Percentiles rank a stretch among this genome's conserved stretches.
phyloP scores from a whole-genome alignment of 164 flowering plant species.

The Chimonanthus salicifolius region DNA sequence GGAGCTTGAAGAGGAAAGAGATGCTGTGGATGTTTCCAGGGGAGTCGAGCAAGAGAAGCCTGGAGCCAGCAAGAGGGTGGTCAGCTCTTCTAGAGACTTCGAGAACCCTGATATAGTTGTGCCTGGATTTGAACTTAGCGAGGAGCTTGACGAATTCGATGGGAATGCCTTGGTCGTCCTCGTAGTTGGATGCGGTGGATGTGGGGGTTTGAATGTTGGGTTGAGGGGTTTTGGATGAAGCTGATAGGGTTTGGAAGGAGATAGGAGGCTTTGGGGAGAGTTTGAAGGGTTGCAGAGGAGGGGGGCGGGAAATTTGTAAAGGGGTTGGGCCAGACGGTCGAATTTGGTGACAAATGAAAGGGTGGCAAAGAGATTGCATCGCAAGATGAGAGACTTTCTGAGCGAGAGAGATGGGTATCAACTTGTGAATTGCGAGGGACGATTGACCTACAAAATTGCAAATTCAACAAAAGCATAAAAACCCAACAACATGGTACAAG shows the following conservation, averaged over 20 bases:
- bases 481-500: too few relatives aligned
- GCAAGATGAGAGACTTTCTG: too few relatives aligned
- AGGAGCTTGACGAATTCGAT: conserved; percentile 48
- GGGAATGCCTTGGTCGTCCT: conserved; percentile 52
- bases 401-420: too few relatives aligned
- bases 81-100: conserved; percentile 68
- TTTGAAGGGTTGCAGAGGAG: too few relatives aligned
- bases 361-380: too few relatives aligned
- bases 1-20: conserved; percentile 38
- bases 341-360: too few relatives aligned
- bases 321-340: too few relatives aligned
- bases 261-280: too few relatives aligned
- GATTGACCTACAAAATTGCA: too few relatives aligned
- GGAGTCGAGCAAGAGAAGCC: conserved; percentile 75
- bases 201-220: background rate
- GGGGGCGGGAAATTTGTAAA: too few relatives aligned
- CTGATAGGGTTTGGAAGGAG: background rate
- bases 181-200: background rate
- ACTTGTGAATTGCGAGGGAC: too few relatives aligned
- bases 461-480: too few relatives aligned
- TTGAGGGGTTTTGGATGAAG: background rate
- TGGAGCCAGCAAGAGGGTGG: conserved; percentile 81
- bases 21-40: conserved; percentile 97
- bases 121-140: conserved; percentile 61
- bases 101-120: conserved; percentile 76